Percentiles rank a stretch among this genome's conserved stretches.
Conservation (phyloP, 345 rosid species). For the Lumnitzera racemosa region DNA sequence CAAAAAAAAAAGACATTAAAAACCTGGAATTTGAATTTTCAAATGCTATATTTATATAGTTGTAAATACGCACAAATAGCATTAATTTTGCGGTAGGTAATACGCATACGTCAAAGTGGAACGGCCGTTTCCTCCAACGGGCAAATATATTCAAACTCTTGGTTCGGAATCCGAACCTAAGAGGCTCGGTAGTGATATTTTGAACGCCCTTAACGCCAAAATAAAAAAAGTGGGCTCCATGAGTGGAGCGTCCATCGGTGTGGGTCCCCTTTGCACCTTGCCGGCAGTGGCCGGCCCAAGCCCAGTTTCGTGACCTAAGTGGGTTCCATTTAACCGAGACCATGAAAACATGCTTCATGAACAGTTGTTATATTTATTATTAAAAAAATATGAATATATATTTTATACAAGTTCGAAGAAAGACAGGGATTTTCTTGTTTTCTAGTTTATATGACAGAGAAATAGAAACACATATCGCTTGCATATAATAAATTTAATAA, state of each 20-base stretch:
- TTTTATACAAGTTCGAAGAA: too few species aligned
- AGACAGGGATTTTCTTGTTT: too few species aligned
- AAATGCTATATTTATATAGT: too few species aligned
- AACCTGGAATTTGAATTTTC: too few species aligned
- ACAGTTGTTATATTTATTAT: too few species aligned
- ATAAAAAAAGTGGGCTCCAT: conserved; percentile 11
- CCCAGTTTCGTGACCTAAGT: conserved; percentile 13
- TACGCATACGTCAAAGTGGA: conserved; percentile 3
- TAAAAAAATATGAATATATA: not conserved
- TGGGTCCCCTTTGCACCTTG: not conserved
- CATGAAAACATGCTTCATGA: too few species aligned
- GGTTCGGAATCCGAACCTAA: conserved; percentile 47
- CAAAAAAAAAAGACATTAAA: too few species aligned
- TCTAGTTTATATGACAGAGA: too few species aligned
- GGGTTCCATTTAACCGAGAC: conserved; percentile 7
- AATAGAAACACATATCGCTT: too few species aligned
- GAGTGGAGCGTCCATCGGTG: conserved; percentile 5
- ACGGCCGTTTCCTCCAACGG: conserved; percentile 35
- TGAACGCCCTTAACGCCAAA: not conserved
- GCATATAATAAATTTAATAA: too few species aligned
- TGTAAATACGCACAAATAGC: too few species aligned
- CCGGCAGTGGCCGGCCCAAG: conserved; percentile 27
- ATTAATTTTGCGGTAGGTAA: too few species aligned
- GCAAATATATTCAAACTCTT: conserved; percentile 25
- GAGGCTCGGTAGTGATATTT: conserved; percentile 14